Percentiles rank a stretch among this genome's conserved stretches.
phyloP scores from a whole-genome alignment of 148 eudicot species.

The Rhododendron ovatum region DNA sequence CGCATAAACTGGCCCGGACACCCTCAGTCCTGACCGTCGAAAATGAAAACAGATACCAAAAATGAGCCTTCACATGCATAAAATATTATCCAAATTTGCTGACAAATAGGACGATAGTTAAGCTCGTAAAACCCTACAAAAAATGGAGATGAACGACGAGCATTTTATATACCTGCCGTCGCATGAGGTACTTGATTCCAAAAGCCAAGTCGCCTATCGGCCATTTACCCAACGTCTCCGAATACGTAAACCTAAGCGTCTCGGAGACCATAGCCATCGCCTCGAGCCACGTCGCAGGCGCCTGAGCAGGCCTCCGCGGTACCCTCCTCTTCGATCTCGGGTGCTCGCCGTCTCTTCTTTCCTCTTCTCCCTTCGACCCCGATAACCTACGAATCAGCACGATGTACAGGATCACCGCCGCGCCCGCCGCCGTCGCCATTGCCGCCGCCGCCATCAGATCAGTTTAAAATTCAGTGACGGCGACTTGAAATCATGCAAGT shows the following conservation, averaged over 20 bases:
- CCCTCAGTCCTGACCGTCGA: not conserved
- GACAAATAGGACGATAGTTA: not conserved
- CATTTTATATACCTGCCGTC: slow-evolving; percentile 59
- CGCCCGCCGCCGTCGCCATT: slow-evolving; percentile 85
- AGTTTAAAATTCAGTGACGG: slow-evolving; percentile 1
- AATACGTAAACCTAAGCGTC: slow-evolving; percentile 77
- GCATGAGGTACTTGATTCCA: slow-evolving; percentile 83
- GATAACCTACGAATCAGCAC: slow-evolving; percentile 43
- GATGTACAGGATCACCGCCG: slow-evolving; percentile 58
- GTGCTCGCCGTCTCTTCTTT: slow-evolving; percentile 25
- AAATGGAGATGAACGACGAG: not conserved
- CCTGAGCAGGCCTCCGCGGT: slow-evolving; percentile 75
- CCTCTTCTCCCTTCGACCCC: slow-evolving; percentile 29
- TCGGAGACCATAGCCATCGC: slow-evolving; percentile 72
- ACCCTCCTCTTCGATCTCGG: slow-evolving; percentile 42
- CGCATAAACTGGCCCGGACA: too few relatives aligned
- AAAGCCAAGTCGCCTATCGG: slow-evolving; percentile 93
- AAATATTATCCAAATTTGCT: not conserved
- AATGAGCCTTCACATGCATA: not conserved
- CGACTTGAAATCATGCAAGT: not conserved
- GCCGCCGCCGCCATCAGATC: slow-evolving; percentile 67
- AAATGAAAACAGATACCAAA: not conserved
- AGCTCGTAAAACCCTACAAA: not conserved
- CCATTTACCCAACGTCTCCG: slow-evolving; percentile 95
- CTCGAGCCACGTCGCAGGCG: slow-evolving; percentile 95